Base-by-base conservation (phyloP, 2,329 filamentous ascomycete genomes). In the Salinomyces thailandicus region DNA sequence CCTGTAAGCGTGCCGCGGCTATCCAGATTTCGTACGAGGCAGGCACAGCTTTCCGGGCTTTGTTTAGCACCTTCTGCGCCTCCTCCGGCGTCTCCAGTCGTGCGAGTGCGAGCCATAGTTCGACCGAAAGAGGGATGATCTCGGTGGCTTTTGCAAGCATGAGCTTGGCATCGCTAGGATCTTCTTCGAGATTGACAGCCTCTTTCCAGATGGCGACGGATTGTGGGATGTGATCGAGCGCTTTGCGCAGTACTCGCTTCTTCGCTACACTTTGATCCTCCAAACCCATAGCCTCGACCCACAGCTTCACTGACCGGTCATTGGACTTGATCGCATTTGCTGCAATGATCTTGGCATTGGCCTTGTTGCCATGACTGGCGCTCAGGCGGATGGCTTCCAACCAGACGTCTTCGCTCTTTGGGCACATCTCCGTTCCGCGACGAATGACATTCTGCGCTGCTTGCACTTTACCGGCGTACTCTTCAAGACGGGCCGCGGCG, bases 181-280 rank as follows among this genome's bases (percentile, higher is more conserved):
- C 81, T 53, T 95, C 89, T 55, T 96, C 91, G 37, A 96, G 66
- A 50, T 96, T 96, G 44, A 98, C 89, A 4, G 89, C 81, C 57
- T 93, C 86, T 58, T 96, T 98, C 91, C 91, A 98, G n/a, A 98
- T 73, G 28, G 84, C 81, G 32, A 96, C 91, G 0, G 89, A 96
- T 54, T 94, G 85, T 1, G 87, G 87, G 27, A 95, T 83, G 53
- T 94, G 81, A 51, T 96, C 85, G 30, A 98, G 70, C 0, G 91
- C 93, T 55, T 93, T 84, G 37, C 87, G 76, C 20, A 95, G 77
- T 5, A 98, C 91, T 54, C 86, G 79, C 64, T 96, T 96, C 62
- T 93, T 93, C 8, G 85, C 84, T 41, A 80, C 75, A 1, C 77
- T 66, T 32, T 94, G 81, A 5, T 77, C 77, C 59, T 98, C 91